Evolutionary conservation across 495 filamentous ascomycete genomes (phyloP), one percentile per base, ranked within the genome.

Genomic region (Recurvomyces mirabilis): DNA sequence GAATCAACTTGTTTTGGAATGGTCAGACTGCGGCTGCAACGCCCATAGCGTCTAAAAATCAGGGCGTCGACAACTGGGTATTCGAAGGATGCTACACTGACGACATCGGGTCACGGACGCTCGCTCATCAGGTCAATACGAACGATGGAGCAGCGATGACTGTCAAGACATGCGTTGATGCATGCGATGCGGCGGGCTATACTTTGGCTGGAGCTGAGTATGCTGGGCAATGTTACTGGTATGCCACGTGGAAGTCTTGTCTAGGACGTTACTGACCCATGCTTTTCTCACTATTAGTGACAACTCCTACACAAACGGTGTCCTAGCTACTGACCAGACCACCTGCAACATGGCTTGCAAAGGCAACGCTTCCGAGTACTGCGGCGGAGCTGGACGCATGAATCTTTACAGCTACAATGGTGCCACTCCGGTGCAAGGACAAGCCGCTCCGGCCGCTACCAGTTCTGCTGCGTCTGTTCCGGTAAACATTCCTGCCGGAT

Each of bases 331-430:
- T 28, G 49, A 56, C 30, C 28, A 24, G 38, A 43, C 59, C 7
- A 68, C 76, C 43, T 82, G 78, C 61, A 66, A 68, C 51, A 59
- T 74, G 29, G 46, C 56, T 23, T 79, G 77, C 52, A 59, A 64
- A 10, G 60, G 81, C 28, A 65, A 66, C 2, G 71, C 69, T 35
- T 81, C 80, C 63, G 70, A 65, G 46, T 79, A 73, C 72, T 67
- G 63, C 34, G 72, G 72, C 17, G 56, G 58, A 1, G 40, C 24
- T n/a, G 26, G 26, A 7, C n/a, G n/a, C 26, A 29, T 29, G 26
- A 29, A 29, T n/a, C 7, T 29, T 7, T 29, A 29, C 33, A 36
- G 17, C 33, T 12, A 6, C 17, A 15, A 15, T 15, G 17, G 23
- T 20, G 15, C 12, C 23, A 23, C 9, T 12, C n/a, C 33, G 9